Base-by-base conservation (phyloP, 1,139 yeast genomes). In the Magnusiomyces tetraspermus region DNA sequence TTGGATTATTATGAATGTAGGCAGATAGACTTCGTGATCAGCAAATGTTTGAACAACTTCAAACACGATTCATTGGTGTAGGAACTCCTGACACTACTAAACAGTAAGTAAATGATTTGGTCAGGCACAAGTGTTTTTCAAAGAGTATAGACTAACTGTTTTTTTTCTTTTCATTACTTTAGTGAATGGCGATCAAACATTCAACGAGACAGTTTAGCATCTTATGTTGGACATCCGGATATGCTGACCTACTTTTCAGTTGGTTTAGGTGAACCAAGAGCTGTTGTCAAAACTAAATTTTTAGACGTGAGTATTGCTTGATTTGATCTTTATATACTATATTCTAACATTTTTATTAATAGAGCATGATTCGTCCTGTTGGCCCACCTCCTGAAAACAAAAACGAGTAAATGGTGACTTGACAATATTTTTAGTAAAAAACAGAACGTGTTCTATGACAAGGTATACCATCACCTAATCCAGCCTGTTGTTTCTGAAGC, bases 141-240 rank as follows among this genome's bases (percentile, higher is more conserved):
- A n/a, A n/a, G n/a, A n/a, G n/a, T n/a, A n/a, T n/a, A n/a, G n/a
- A n/a, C n/a, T n/a, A n/a, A n/a, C n/a, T n/a, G n/a, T n/a, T n/a
- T n/a, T n/a, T n/a, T n/a, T n/a, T n/a, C n/a, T n/a, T n/a, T n/a
- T n/a, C n/a, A n/a, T 28, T 28, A 17, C n/a, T 15, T 42, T 47
- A 65, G 67, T 50, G 81, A 79, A 59, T 82, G 83, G 75, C 65
- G 78, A 59, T 66, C 75, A 10, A 85, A 85, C 58, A 76, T 85
- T 1, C 82, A 80, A 50, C 72, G 85, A 58, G 97, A 94, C 64
- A 80, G 95, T 0, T 80, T 82, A 58, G 78, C 88, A 1, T 76
- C 85, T 19, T 67, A 87, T 51, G 77, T 81, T 26, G 84, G 85
- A 28, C 96, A 90, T 65, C 80, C 82, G 19, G 77, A 79, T 2